Evolutionary conservation across 495 filamentous ascomycete genomes (phyloP), one percentile per base, ranked within the genome.

Genomic region (Aspergillus coremiiformis): DNA sequence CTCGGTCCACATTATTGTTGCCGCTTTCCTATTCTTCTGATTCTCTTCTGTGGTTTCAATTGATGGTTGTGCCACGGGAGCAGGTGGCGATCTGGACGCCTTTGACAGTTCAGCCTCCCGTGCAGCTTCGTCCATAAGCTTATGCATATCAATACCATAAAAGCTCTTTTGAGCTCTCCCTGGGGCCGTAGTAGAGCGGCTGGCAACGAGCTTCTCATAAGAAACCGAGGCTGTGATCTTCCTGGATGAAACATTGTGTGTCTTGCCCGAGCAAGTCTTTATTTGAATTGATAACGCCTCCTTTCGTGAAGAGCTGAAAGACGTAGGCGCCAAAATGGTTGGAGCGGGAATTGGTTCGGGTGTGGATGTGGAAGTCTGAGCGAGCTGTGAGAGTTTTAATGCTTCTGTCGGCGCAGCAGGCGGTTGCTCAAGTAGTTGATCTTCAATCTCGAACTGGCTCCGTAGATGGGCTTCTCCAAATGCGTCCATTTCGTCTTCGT

Each of bases 121-220:
- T n/a, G 83, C 77, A 5, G 73, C 77, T 4, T 86, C 76, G 47
- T 92, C 86, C 37, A 96, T 71, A 20, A 96, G 68, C 39, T 78
- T 68, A 58, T 95, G 89, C 15, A 98, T 92, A 22, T 95, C 83
- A 51, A 98, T 84, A 7, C 93, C 93, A 66, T 92, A 98, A 63
- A 87, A 96, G 63, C 80, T 86, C 65, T 83, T 86, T 57, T 80
- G 82, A n/a, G 89, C 88, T 54, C 81, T 74, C 29, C 87, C 84
- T 53, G 85, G 73, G 53, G 78, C 82, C 5, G 79, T 80, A 30
- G 71, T 78, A 3, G 86, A 91, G 15, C 87, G 80, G 22, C 78
- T 73, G 21, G 87, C 86, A 22, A 88, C 76, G 46, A 90, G 75
- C 33, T 72, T 73, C 60, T 89, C 78, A 60, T 85, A 94, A 0